Evolutionary conservation across 306 rosid species (phyloP).

Genomic region (Cicer judaicum): DNA sequence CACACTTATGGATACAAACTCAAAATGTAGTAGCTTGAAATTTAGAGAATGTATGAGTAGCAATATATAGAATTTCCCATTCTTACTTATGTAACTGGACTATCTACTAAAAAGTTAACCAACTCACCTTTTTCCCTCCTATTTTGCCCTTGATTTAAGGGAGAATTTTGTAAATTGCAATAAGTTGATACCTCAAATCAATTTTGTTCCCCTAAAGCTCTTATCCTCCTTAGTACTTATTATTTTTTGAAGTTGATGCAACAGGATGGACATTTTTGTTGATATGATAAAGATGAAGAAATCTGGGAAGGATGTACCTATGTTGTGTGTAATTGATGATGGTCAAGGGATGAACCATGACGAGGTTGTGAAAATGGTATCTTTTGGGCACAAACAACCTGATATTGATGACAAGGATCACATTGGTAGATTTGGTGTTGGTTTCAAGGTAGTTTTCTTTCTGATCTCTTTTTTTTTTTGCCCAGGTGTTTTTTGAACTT

Average conservation of each 20-base stretch:
- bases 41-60: background rate
- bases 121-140: no score
- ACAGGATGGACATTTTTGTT: slow-evolving; percentile 57
- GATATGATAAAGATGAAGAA: slow-evolving; percentile 53
- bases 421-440: slow-evolving; percentile 70
- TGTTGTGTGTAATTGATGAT: slow-evolving; percentile 61
- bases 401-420: slow-evolving; percentile 46
- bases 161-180: no score
- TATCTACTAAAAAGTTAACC: background rate
- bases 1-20: background rate
- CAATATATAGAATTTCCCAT: background rate
- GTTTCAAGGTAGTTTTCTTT: slow-evolving; percentile 57
- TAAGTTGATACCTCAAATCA: no score
- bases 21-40: slow-evolving; percentile 23
- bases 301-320: slow-evolving; percentile 50
- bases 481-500: background rate
- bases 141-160: no score
- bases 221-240: background rate
- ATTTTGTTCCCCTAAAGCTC: no score
- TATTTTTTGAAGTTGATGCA: slow-evolving; percentile 41
- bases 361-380: slow-evolving; percentile 58
- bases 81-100: background rate
- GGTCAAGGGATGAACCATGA: slow-evolving; percentile 65
- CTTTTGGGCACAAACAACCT: slow-evolving; percentile 57
- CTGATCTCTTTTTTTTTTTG: background rate